A percentile compares a stretch with the other conserved stretches of the same genome.
Conservation (phyloP, 352 stramenopile species). For the Pythium biforme region DNA sequence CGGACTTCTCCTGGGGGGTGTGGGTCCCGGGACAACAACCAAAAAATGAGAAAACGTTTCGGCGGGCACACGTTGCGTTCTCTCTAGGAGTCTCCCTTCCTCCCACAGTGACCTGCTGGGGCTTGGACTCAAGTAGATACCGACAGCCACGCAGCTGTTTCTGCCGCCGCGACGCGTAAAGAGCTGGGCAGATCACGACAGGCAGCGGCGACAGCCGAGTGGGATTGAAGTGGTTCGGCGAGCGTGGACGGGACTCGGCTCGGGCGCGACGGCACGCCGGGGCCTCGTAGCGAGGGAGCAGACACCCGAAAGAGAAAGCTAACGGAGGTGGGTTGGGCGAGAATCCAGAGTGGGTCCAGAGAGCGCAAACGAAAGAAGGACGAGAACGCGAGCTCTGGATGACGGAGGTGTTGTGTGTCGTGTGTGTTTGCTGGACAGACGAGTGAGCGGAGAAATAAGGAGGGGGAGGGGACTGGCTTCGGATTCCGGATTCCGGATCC, state of each 20-base stretch:
- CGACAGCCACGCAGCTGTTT: constrained; percentile 27
- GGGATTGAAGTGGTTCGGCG: constrained; percentile 8
- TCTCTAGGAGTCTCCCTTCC: not conserved
- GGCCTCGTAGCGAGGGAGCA: too few species aligned
- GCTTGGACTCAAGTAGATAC: constrained; percentile 7
- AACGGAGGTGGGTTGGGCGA: too few species aligned
- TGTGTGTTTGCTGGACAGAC: too few species aligned
- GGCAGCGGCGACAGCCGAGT: constrained; percentile 5
- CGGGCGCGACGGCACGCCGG: not conserved
- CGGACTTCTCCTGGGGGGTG: not conserved
- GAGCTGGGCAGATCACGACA: constrained; percentile 20
- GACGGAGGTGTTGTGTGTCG: too few species aligned
- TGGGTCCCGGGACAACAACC: not conserved
- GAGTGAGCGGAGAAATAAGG: too few species aligned
- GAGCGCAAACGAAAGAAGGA: too few species aligned
- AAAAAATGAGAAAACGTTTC: constrained; percentile 11
- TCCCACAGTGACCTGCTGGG: not conserved
- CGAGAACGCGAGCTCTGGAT: too few species aligned
- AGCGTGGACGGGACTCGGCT: not conserved
- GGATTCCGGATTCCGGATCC: too few species aligned
- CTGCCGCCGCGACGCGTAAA: constrained; percentile 13
- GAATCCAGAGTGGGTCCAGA: too few species aligned
- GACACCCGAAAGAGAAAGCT: too few species aligned
- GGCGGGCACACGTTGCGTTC: not conserved
- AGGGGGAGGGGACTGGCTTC: too few species aligned